Conservation (phyloP, 2,329 filamentous ascomycete genomes). For the Fusarium multiceps region DNA sequence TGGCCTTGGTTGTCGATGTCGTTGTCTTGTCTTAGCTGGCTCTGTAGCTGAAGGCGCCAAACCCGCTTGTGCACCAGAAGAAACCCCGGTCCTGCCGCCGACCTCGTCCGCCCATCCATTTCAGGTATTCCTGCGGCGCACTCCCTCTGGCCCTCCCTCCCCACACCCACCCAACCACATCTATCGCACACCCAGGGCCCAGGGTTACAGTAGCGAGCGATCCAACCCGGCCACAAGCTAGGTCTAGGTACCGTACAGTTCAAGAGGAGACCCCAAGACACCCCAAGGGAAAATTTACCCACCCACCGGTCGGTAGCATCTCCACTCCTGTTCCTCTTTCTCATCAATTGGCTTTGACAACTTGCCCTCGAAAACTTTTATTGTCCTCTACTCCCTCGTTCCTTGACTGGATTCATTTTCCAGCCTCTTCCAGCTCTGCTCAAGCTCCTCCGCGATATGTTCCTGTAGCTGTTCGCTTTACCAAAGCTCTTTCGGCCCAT, state of each 20-base stretch:
- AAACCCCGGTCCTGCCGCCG: conserved; percentile 46
- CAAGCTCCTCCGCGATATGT: conserved; percentile 44
- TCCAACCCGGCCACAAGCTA: conserved; percentile 39
- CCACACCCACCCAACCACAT: conserved; percentile 25
- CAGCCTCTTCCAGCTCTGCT: conserved; percentile 44
- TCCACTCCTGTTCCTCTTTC: conserved; percentile 45
- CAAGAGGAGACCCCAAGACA: conserved; percentile 42
- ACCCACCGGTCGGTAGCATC: conserved; percentile 44
- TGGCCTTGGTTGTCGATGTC: conserved; percentile 43
- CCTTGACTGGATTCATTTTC: conserved; percentile 32
- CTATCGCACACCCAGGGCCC: conserved; percentile 27
- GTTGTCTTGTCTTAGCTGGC: conserved; percentile 36
- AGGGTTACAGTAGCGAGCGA: conserved; percentile 38
- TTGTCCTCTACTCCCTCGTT: conserved; percentile 37
- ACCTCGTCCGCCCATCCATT: conserved; percentile 45
- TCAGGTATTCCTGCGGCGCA: conserved; percentile 40
- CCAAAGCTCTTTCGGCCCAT: conserved; percentile 38
- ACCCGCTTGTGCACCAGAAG: conserved; percentile 47
- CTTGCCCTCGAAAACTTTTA: conserved; percentile 49
- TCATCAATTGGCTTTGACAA: conserved; percentile 48
- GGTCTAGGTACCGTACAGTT: conserved; percentile 35
- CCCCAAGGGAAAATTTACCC: conserved; percentile 45
- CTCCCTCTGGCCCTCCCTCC: conserved; percentile 21
- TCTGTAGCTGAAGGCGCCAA: conserved; percentile 49
- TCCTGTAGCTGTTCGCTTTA: conserved; percentile 43